Evolutionary conservation across 139 green algal species (phyloP).

Genomic region (Auxenochlorella protothecoides): DNA sequence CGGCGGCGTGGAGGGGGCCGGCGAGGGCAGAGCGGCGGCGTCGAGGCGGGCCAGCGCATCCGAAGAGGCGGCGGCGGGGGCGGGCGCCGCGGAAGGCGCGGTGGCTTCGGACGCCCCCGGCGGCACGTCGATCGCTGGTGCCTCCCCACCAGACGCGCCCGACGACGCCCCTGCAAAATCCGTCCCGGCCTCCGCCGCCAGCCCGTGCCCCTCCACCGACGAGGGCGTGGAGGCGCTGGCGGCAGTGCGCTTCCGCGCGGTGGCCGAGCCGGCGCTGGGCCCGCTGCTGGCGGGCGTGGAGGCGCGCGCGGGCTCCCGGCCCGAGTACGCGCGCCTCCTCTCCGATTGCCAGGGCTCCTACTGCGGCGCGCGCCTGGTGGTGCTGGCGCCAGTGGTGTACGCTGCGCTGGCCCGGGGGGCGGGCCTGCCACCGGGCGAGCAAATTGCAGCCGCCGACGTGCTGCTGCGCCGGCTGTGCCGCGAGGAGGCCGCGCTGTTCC

Average conservation of each 20-base stretch:
- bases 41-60: too few species aligned
- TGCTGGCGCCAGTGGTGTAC: slow-evolving; percentile 40
- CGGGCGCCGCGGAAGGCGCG: too few species aligned
- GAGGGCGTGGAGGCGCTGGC: slow-evolving; percentile 75
- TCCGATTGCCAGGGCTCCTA: slow-evolving; percentile 74
- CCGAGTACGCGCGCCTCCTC: slow-evolving; percentile 79
- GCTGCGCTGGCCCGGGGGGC: background rate
- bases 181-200: too few species aligned
- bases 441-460: too few species aligned
- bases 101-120: too few species aligned
- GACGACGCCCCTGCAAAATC: too few species aligned
- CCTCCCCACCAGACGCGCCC: too few species aligned
- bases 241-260: slow-evolving; percentile 86
- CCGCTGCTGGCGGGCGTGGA: slow-evolving; percentile 74
- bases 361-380: slow-evolving; percentile 61
- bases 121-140: too few species aligned
- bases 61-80: too few species aligned
- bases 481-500: slow-evolving; percentile 74
- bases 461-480: slow-evolving; percentile 34
- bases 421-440: background rate
- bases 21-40: too few species aligned
- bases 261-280: slow-evolving; percentile 70
- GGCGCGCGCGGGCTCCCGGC: slow-evolving; percentile 23
- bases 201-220: slow-evolving; percentile 18
- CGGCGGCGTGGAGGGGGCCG: too few species aligned